phyloP scores from a whole-genome alignment of 2,329 filamentous ascomycete species.

The Ascosphaera apis region DNA sequence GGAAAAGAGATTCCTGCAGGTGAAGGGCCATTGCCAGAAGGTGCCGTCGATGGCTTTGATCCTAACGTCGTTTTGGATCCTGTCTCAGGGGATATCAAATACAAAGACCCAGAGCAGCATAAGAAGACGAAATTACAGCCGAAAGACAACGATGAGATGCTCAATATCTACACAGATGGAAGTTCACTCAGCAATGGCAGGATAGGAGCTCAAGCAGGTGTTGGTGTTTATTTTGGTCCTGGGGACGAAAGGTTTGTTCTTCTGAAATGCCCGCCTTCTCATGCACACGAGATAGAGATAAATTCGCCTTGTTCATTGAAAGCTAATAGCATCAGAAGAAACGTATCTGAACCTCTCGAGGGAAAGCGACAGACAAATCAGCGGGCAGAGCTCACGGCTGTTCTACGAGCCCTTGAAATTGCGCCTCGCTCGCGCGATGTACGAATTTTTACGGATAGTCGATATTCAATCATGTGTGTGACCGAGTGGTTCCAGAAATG shows the following conservation, averaged over 20 bases:
- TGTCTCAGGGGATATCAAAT: constrained; percentile 28
- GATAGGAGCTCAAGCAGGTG: constrained; percentile 31
- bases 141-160: constrained; percentile 21
- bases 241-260: constrained; percentile 27
- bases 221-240: constrained; percentile 42
- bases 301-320: constrained; percentile 1
- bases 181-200: constrained; percentile 36
- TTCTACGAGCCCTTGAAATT: constrained; percentile 60
- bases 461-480: constrained; percentile 74
- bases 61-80: constrained; percentile 31
- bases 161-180: constrained; percentile 41
- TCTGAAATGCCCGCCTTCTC: constrained; percentile 4
- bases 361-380: constrained; percentile 75
- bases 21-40: constrained; percentile 30
- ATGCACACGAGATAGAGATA: no score
- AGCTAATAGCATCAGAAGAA: constrained; percentile 31
- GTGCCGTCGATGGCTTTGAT: constrained; percentile 39
- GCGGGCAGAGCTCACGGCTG: constrained; percentile 78
- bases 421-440: constrained; percentile 44
- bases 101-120: constrained; percentile 30
- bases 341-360: constrained; percentile 52
- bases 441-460: constrained; percentile 68
- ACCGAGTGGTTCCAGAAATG: constrained; percentile 64
- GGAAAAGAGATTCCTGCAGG: constrained; percentile 27
- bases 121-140: constrained; percentile 22